phyloP scores from a whole-genome alignment of 805 yeast genomes.

The Starmerella sp. region DNA sequence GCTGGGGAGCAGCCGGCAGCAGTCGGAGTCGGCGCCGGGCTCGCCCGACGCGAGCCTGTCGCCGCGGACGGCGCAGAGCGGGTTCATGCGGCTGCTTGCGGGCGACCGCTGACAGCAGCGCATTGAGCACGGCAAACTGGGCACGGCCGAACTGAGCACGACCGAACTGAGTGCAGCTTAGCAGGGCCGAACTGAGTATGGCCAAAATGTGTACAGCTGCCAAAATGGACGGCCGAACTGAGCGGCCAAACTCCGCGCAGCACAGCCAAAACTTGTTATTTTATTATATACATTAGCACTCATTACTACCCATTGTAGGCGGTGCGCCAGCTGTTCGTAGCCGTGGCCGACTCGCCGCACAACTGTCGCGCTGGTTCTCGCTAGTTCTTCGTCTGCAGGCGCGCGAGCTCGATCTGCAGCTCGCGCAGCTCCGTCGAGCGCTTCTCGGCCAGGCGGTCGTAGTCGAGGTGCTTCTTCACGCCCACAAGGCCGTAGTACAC shows the following conservation, averaged over 20 bases:
- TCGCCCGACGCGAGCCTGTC: slow-evolving; percentile 15
- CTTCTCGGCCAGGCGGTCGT: slow-evolving; percentile 6
- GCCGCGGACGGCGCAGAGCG: slow-evolving; percentile 16
- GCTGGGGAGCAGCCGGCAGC: neutral
- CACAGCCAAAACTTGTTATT: too few relatives aligned
- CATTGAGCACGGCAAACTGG: too few relatives aligned
- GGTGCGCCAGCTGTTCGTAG: neutral
- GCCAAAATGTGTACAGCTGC: too few relatives aligned
- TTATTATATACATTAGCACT: neutral
- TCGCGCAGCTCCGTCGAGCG: slow-evolving; percentile 12
- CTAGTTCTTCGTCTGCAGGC: neutral
- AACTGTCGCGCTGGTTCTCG: neutral
- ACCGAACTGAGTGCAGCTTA: too few relatives aligned
- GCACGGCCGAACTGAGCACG: too few relatives aligned
- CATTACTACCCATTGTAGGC: neutral
- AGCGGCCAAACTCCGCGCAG: too few relatives aligned
- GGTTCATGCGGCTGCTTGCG: slow-evolving; percentile 20
- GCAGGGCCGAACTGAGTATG: too few relatives aligned
- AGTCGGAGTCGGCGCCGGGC: slow-evolving; percentile 12
- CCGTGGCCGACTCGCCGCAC: too few relatives aligned
- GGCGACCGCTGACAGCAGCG: slow-evolving; percentile 9
- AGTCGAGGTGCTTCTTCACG: slow-evolving; percentile 10
- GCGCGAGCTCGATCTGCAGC: slow-evolving; percentile 11
- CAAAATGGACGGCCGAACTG: too few relatives aligned
- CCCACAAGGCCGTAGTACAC: slow-evolving; percentile 24